These are phyloP conservation scores for Immersiporthe knoxdaviesiana DNA, from an alignment of 2,329 filamentous ascomycete species.

Conservation along the genomic window DNA sequence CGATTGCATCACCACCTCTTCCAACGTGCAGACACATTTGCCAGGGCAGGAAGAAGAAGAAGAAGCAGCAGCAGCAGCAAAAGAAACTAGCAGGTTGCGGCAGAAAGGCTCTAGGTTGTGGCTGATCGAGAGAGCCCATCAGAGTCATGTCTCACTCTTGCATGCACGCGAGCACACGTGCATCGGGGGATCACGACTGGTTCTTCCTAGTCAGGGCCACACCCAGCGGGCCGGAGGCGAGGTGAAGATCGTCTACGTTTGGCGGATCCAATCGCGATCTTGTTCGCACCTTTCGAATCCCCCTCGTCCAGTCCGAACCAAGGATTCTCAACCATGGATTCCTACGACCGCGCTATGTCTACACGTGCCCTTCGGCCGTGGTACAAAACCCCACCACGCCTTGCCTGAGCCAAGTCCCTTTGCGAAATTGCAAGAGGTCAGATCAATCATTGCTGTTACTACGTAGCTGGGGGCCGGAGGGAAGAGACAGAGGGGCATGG, in stretches of 20 bases:
- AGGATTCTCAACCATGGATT: not conserved
- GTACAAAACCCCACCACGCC: not conserved
- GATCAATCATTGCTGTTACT: not conserved
- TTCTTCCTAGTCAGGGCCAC: not conserved
- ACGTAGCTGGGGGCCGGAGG: not conserved
- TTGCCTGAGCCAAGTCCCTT: conserved; percentile 5
- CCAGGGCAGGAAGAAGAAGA: not conserved
- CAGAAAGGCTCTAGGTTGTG: not conserved
- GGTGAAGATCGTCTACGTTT: not conserved
- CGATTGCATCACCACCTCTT: not conserved
- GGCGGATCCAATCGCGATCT: conserved; percentile 6
- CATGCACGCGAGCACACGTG: not conserved
- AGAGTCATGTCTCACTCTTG: not conserved
- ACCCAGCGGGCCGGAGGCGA: conserved; percentile 10
- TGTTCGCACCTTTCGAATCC: not conserved
- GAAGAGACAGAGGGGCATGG: not conserved
- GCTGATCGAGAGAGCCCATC: not conserved
- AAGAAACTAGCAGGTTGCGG: not conserved
- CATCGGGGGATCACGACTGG: not conserved
- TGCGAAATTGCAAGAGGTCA: conserved; percentile 3
- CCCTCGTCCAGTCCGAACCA: not conserved
- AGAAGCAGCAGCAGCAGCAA: not conserved
- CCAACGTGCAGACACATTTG: not conserved
- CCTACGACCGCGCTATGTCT: not conserved
- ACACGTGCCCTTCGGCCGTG: not conserved